phyloP scores from a whole-genome alignment of 805 yeast genomes.

The Myxozyma udenii region DNA sequence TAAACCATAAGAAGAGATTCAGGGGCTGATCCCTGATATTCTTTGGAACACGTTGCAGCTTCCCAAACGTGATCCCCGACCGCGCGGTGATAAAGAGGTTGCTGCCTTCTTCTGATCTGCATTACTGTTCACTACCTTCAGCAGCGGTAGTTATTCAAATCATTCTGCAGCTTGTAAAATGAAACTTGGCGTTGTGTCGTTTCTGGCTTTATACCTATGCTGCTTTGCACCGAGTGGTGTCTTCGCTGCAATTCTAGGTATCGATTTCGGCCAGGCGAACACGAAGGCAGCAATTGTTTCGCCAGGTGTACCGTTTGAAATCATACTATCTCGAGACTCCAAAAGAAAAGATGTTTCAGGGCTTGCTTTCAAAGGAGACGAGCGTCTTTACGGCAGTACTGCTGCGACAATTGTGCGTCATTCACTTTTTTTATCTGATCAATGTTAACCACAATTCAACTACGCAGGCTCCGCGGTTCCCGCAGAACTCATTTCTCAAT shows the following conservation, averaged over 20 bases:
- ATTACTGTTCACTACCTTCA: too few relatives aligned
- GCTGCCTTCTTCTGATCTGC: too few relatives aligned
- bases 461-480: constrained; percentile 66
- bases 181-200: neutral
- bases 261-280: constrained; percentile 85
- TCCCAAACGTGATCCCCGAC: too few relatives aligned
- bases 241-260: constrained; percentile 65
- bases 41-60: too few relatives aligned
- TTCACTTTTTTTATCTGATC: constrained; percentile 38
- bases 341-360: constrained; percentile 87
- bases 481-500: constrained; percentile 62
- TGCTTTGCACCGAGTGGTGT: constrained; percentile 4
- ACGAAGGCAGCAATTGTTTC: constrained; percentile 86
- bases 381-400: constrained; percentile 26
- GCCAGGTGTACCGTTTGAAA: constrained; percentile 83
- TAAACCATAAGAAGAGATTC: too few relatives aligned
- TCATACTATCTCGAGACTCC: constrained; percentile 84
- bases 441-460: neutral
- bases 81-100: too few relatives aligned
- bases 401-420: constrained; percentile 59
- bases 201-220: neutral
- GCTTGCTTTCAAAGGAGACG: constrained; percentile 53
- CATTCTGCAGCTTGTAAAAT: too few relatives aligned
- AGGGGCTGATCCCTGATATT: too few relatives aligned
- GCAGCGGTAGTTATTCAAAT: too few relatives aligned